phyloP scores from a whole-genome alignment of 2,329 filamentous ascomycete species.

The Coniochaeta sp. region DNA sequence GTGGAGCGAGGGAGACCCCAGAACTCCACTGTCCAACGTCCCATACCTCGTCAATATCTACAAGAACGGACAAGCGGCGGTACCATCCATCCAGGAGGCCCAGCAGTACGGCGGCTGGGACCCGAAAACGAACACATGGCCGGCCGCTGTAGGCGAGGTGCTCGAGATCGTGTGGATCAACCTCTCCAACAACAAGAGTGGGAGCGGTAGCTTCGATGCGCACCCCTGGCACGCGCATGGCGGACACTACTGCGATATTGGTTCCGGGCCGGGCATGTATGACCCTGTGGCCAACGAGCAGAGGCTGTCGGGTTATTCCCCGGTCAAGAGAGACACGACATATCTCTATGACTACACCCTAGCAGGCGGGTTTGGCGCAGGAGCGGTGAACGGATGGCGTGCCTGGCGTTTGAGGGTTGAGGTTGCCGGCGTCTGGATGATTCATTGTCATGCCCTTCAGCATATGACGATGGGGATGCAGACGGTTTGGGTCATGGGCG shows the following conservation, averaged over 20 bases:
- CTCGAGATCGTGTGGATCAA: conserved; percentile 40
- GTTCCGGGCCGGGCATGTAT: conserved; percentile 45
- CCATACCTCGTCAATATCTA: conserved; percentile 36
- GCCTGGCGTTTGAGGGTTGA: conserved; percentile 47
- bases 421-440: conserved; percentile 53
- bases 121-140: conserved; percentile 39
- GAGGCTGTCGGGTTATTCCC: conserved; percentile 23
- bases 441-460: conserved; percentile 52
- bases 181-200: conserved; percentile 22
- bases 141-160: conserved; percentile 48
- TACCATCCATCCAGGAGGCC: conserved; percentile 44
- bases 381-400: conserved; percentile 47
- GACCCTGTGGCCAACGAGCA: conserved; percentile 40
- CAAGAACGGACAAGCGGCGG: conserved; percentile 32
- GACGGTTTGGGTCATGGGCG: conserved; percentile 34
- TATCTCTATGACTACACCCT: conserved; percentile 46
- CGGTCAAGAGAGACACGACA: conserved; percentile 38
- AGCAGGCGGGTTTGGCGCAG: conserved; percentile 25
- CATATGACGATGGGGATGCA: conserved; percentile 51
- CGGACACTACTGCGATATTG: conserved; percentile 45
- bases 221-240: conserved; percentile 52
- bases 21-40: conserved; percentile 26
- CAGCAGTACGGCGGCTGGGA: conserved; percentile 47
- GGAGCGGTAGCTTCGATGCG: conserved; percentile 30
- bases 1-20: conserved; percentile 36